These are phyloP conservation scores for Thalassiosira profunda DNA, from an alignment of 108 stramenopile genomes.

Conservation along the genomic window DNA sequence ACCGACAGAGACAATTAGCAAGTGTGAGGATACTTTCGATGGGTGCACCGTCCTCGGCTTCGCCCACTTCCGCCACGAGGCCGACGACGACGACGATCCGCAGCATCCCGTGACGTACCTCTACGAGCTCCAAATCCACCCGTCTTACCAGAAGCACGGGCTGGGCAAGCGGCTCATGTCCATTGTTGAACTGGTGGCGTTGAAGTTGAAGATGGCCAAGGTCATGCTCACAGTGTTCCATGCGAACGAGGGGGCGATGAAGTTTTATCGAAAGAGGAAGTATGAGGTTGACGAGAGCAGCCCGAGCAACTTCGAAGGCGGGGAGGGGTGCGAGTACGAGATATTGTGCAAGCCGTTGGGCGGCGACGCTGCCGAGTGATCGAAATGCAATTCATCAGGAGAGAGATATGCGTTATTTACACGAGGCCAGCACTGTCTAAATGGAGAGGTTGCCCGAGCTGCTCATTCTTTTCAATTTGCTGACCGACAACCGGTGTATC, in stretches of 20 bases:
- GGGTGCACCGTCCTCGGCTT: slow-evolving; percentile 57
- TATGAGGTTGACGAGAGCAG: slow-evolving; percentile 71
- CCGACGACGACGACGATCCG: slow-evolving; percentile 63
- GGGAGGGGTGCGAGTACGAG: slow-evolving; percentile 73
- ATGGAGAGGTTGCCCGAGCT: background rate
- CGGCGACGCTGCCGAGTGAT: background rate
- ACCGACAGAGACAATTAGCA: background rate
- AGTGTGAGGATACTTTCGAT: too few species aligned
- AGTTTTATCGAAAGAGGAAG: slow-evolving; percentile 66
- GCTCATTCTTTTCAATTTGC: background rate
- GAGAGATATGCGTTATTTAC: background rate
- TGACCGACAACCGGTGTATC: background rate
- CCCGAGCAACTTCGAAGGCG: slow-evolving; percentile 60
- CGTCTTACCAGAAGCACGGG: slow-evolving; percentile 55
- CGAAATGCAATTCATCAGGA: background rate
- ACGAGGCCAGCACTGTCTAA: background rate
- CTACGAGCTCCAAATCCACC: slow-evolving; percentile 80
- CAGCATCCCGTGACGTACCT: slow-evolving; percentile 42
- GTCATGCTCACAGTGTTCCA: slow-evolving; percentile 85
- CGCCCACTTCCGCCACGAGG: slow-evolving; percentile 84
- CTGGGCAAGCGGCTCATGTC: slow-evolving; percentile 72
- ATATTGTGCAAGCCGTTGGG: slow-evolving; percentile 68
- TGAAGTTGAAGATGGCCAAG: slow-evolving; percentile 48
- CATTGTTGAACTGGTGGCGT: slow-evolving; percentile 56
- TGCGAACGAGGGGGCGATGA: slow-evolving; percentile 59